These are phyloP conservation scores for Eimeria falciformis DNA, from an alignment of 169 alveolate species.

Conservation along the genomic window DNA sequence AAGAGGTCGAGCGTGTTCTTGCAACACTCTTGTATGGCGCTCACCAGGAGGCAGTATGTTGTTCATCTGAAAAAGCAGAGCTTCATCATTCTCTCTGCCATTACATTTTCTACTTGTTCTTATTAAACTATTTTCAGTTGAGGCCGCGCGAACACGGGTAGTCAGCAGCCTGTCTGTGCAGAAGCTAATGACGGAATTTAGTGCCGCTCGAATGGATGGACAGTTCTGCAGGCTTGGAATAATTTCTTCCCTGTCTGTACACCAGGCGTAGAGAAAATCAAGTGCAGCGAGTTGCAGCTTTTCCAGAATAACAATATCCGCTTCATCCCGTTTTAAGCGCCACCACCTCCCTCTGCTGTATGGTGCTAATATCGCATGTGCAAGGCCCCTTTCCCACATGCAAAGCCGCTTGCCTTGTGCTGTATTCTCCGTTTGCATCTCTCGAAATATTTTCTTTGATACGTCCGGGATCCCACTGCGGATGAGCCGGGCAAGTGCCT, in stretches of 20 bases:
- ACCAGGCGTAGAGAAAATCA: background rate
- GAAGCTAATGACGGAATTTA: background rate
- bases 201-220: background rate
- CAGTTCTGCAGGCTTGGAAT: background rate
- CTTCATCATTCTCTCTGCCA: background rate
- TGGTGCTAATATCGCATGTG: constrained; percentile 27
- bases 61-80: background rate
- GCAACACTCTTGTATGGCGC: constrained; percentile 12
- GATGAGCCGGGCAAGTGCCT: constrained; percentile 13
- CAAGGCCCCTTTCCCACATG: constrained; percentile 12
- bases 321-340: background rate
- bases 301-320: background rate
- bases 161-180: background rate
- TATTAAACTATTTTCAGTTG: no score
- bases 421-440: background rate
- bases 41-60: constrained; percentile 10
- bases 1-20: constrained; percentile 43
- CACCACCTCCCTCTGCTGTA: constrained; percentile 25
- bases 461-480: background rate
- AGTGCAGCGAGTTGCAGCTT: constrained; percentile 18
- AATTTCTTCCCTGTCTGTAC: background rate
- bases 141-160: no score
- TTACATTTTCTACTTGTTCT: no score
- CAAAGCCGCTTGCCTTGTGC: background rate
- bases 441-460: background rate